These are phyloP conservation scores for Xylaria sp. DNA, from an alignment of 2,329 filamentous ascomycete species.

Conservation along the genomic window DNA sequence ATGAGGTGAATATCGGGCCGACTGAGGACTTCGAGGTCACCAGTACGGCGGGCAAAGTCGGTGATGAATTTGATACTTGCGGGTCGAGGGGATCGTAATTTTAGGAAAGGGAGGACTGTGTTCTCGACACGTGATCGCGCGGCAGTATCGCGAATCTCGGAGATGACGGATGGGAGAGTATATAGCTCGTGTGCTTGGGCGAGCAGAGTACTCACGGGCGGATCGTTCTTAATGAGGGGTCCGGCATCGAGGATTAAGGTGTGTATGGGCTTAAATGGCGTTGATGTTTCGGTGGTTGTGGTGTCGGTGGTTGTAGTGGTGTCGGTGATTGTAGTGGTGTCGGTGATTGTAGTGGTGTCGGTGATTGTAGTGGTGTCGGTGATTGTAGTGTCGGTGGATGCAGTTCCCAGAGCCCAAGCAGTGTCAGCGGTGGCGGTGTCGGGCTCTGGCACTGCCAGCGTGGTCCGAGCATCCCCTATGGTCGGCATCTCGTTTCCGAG, in stretches of 20 bases:
- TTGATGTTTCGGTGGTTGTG: conserved; percentile 13
- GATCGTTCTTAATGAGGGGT: conserved; percentile 93
- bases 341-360: too few relatives aligned
- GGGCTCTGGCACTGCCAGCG: too few relatives aligned
- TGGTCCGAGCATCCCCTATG: too few relatives aligned
- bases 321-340: not conserved
- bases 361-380: too few relatives aligned
- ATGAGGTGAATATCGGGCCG: conserved; percentile 89
- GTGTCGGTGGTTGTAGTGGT: not conserved
- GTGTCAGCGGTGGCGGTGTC: too few relatives aligned
- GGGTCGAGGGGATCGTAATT: conserved; percentile 76
- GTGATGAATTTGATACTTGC: conserved; percentile 83
- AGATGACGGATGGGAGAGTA: conserved; percentile 86
- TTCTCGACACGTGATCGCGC: conserved; percentile 86
- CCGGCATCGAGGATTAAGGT: conserved; percentile 90
- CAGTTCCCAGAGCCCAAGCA: too few relatives aligned
- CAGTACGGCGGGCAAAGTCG: conserved; percentile 88
- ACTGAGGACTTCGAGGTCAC: conserved; percentile 89
- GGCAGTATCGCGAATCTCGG: conserved; percentile 87
- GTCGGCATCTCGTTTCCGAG: too few relatives aligned
- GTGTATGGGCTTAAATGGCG: conserved; percentile 73
- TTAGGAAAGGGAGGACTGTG: conserved; percentile 85
- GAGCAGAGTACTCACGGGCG: conserved; percentile 83
- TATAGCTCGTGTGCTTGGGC: conserved; percentile 80
- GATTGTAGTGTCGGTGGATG: too few relatives aligned